Evolutionary conservation across 495 filamentous ascomycete species (phyloP), one percentile per base, ranked within the genome.

Genomic region (Penicillium bovifimosum): DNA sequence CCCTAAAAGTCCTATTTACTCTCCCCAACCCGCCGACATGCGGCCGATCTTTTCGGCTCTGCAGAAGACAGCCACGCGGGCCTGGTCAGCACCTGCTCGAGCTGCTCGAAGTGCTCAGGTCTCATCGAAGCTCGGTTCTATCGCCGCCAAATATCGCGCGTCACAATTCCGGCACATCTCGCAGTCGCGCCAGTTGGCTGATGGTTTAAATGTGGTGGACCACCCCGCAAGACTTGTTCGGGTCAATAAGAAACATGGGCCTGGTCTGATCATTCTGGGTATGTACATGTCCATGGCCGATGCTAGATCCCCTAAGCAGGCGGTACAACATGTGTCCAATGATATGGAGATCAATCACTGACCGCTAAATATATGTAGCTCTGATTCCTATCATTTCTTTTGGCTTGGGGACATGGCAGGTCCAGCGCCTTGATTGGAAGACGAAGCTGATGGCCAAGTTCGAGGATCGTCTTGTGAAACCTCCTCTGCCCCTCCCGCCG

Each of bases 401-500:
- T 68, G 75, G 75, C 55, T 84, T 98, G 31, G 93, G 93, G 34
- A 88, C 86, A 36, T 98, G 93, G 93, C 93, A 98, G 63, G 85
- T 98, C n/a, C 79, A 95, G 61, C 89, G 93, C 2, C 82, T 98
- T 13, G 79, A 81, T 32, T 92, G 91, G 90, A 98, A 98, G 66
- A 91, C 91, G 8, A 86, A 91, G 34, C 74, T 97, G 13, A 85
- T 98, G 50, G 90, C 91, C 45, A 85, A 82, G 55, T 88, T 84
- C 72, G 91, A 96, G 73, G 90, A 96, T 73, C 87, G 92, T 0
- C 79, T 98, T 31, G 77, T 95, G 26, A 85, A 83, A 18, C 76
- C 82, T n/a, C 95, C 93, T 1, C 80, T 98, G 0, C 93, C 95
- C 0, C 72, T 98, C 1, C 93, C 93, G 0, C 84, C 88, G 0